Evolutionary conservation across 1,284 basidiomycete genomes (phyloP).

Genomic region (Puccinia brachypodii): DNA sequence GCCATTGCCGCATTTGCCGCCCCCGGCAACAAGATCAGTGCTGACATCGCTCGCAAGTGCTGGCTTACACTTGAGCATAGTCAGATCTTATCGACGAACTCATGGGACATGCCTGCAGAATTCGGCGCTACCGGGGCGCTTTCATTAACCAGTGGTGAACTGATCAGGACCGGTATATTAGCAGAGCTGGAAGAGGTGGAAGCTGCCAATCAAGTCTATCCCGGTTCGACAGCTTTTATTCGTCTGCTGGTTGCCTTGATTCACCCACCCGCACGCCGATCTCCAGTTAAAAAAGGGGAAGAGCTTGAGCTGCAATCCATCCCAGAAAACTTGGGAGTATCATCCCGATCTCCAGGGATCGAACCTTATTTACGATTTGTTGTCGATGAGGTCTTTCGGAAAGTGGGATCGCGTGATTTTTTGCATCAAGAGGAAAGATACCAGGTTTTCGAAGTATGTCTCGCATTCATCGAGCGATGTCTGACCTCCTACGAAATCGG

Average conservation of each 20-base stretch:
- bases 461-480: constrained; percentile 46
- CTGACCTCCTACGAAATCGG: constrained; percentile 42
- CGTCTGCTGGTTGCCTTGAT: constrained; percentile 74
- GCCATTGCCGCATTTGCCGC: constrained; percentile 73
- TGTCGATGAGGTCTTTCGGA: constrained; percentile 78
- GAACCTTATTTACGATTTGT: constrained; percentile 81
- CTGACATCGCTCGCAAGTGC: constrained; percentile 67
- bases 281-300: constrained; percentile 64
- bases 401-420: constrained; percentile 67
- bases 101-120: constrained; percentile 19
- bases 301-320: constrained; percentile 50
- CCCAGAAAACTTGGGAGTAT: constrained; percentile 65
- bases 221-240: constrained; percentile 82
- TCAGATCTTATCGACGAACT: constrained; percentile 46
- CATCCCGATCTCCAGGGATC: constrained; percentile 73
- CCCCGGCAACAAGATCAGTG: constrained; percentile 68
- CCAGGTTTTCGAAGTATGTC: constrained; percentile 77
- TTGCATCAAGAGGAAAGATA: constrained; percentile 74
- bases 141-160: constrained; percentile 18
- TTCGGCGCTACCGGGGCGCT: constrained; percentile 21
- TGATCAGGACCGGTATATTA: constrained; percentile 41
- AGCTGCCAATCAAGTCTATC: constrained; percentile 72
- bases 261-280: constrained; percentile 68
- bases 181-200: constrained; percentile 81
- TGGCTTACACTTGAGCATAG: constrained; percentile 47